These are phyloP conservation scores for Penicillium cinerascens DNA, from an alignment of 495 filamentous ascomycete species.

Conservation along the genomic window DNA sequence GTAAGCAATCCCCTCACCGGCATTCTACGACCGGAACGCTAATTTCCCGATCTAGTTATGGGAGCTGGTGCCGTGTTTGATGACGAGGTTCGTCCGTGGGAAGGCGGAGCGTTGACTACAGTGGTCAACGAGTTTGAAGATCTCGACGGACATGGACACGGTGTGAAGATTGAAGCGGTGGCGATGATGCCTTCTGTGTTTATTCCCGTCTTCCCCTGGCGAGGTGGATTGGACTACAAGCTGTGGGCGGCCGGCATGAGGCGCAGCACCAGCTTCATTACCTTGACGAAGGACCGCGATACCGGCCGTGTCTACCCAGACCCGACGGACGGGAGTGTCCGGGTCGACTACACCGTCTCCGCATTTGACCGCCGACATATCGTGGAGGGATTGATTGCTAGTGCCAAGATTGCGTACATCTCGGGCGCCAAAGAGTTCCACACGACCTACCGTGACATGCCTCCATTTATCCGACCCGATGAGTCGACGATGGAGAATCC, in stretches of 20 bases:
- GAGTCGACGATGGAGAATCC: slow-evolving; percentile 27
- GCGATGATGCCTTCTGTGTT: slow-evolving; percentile 61
- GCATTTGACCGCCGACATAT: slow-evolving; percentile 65
- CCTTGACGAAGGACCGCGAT: slow-evolving; percentile 68
- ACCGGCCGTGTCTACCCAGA: slow-evolving; percentile 73
- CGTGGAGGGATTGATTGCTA: slow-evolving; percentile 65
- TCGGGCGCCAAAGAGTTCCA: slow-evolving; percentile 76
- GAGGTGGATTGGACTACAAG: slow-evolving; percentile 64
- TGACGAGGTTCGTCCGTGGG: slow-evolving; percentile 69
- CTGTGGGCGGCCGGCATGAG: slow-evolving; percentile 55
- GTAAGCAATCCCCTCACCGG: slow-evolving; percentile 21
- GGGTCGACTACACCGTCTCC: slow-evolving; percentile 66
- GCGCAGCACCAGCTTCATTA: slow-evolving; percentile 64
- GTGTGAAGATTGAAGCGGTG: slow-evolving; percentile 73
- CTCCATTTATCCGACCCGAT: slow-evolving; percentile 60
- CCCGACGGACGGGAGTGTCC: slow-evolving; percentile 57
- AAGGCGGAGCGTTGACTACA: slow-evolving; percentile 73
- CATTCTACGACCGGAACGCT: neutral
- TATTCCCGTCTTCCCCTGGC: slow-evolving; percentile 60
- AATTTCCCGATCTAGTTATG: slow-evolving; percentile 35
- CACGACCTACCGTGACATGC: slow-evolving; percentile 53
- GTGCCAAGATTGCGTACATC: slow-evolving; percentile 73
- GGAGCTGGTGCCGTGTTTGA: slow-evolving; percentile 59
- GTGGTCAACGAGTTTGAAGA: slow-evolving; percentile 78
- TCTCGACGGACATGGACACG: slow-evolving; percentile 76